Evolutionary conservation across 768 basidiomycete genomes (phyloP), one percentile per base, ranked within the genome.

Genomic region (Neoboletus subvelutipes): DNA sequence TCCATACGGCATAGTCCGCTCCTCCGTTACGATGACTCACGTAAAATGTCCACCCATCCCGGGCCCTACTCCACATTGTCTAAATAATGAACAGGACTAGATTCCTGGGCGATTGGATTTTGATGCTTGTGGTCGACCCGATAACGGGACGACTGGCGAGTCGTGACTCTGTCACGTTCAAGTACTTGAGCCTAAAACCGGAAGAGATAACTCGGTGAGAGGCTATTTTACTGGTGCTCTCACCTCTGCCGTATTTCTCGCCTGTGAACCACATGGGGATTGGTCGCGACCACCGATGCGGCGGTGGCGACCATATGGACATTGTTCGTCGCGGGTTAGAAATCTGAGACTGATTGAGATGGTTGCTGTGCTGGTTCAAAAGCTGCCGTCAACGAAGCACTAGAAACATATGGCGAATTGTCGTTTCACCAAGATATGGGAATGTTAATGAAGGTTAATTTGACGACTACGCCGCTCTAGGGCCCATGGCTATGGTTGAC

Each of bases 41-140:
- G 67, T 68, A 68, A 68, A 69, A 59, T 26, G 45, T 41, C 39
- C 48, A 53, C 50, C 62, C 63, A 37, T 42, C 12, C 53, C 49
- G 33, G 39, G 31, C 45, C 28, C 41, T 45, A 45, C 15, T 37
- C 37, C 34, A 24, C 43, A 50, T 52, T 52, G 26, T 10, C 26
- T 26, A 18, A 36, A 45, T 54, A 29, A 56, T 50, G 41, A 51
- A 47, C 17, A 33, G 54, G 39, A 53, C 24, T 8, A 28, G n/a
- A 41, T n/a, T 41, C 41, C 18, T 50, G 49, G 47, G 12, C 31
- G 48, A 39, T 39, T 50, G 53, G 34, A 4, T 34, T 22, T 39
- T 40, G 43, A 42, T 52, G 29, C 3, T 40, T 22, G 45, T 28
- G 45, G 61, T 41, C 26, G 52, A 29, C 31, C 9, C n/a, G 24